phyloP scores from a whole-genome alignment of 805 yeast species.

The Wickerhamomyces pijperi region DNA sequence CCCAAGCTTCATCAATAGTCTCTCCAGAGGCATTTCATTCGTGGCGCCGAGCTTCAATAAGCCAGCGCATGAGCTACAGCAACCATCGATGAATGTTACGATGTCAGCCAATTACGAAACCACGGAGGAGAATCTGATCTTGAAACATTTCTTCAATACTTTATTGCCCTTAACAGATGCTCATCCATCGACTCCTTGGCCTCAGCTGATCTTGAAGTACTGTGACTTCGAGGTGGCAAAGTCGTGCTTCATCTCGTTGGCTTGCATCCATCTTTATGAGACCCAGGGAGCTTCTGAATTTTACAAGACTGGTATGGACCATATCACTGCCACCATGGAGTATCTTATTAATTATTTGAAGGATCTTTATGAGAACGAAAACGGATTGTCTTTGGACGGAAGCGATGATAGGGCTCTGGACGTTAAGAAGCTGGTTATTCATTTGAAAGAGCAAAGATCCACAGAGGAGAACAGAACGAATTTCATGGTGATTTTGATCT shows the following conservation, averaged over 20 bases:
- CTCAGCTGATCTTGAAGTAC: constrained; percentile 42
- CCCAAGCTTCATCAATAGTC: background rate
- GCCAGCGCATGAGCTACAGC: background rate
- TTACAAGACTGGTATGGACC: constrained; percentile 40
- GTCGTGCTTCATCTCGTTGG: constrained; percentile 44
- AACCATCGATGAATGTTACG: background rate
- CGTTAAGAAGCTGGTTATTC: constrained; percentile 25
- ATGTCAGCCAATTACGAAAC: background rate
- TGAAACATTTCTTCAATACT: constrained; percentile 44
- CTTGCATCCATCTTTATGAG: constrained; percentile 48
- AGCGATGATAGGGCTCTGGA: constrained; percentile 9
- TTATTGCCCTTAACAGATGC: constrained; percentile 44
- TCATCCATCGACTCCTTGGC: constrained; percentile 54
- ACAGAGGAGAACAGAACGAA: constrained; percentile 25
- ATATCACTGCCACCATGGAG: constrained; percentile 46
- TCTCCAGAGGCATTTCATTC: background rate
- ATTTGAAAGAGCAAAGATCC: constrained; percentile 23
- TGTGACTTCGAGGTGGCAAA: constrained; percentile 49
- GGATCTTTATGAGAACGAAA: constrained; percentile 11
- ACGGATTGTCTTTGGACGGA: background rate
- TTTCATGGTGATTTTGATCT: constrained; percentile 36
- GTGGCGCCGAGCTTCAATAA: background rate
- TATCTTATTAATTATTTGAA: constrained; percentile 35
- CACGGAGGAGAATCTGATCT: constrained; percentile 39
- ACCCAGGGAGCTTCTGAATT: constrained; percentile 40